Conservation (phyloP, 192 early-diverging fungal genomes). For the Powellomyces hirtus region DNA sequence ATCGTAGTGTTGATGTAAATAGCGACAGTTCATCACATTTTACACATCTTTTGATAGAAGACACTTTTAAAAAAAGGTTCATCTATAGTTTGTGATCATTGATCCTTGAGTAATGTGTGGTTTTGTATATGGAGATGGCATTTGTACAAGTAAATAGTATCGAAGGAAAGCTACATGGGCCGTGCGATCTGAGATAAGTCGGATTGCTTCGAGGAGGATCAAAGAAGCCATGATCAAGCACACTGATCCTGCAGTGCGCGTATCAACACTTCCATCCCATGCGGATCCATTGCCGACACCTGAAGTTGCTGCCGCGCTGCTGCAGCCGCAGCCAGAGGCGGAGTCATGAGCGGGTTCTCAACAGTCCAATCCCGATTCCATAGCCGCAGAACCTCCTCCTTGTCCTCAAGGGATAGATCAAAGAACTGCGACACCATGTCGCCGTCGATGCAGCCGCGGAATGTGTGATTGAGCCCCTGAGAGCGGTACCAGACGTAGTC, state of each 20-base stretch:
- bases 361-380: neutral
- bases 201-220: too few species aligned
- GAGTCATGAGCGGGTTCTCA: neutral
- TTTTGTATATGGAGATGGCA: too few species aligned
- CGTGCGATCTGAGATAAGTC: too few species aligned
- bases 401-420: neutral
- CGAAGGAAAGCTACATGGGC: too few species aligned
- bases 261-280: neutral
- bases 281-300: neutral
- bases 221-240: too few species aligned
- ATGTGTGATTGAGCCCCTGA: neutral
- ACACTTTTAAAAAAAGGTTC: too few species aligned
- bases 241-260: neutral
- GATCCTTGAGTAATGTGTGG: too few species aligned
- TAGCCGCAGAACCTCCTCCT: neutral
- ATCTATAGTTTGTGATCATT: too few species aligned
- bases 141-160: too few species aligned
- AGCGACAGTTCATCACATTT: too few species aligned
- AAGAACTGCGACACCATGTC: slow-evolving; percentile 3
- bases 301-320: neutral
- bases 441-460: neutral
- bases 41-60: too few species aligned
- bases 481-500: neutral
- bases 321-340: neutral
- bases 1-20: too few species aligned